A percentile compares a stretch with the other conserved stretches of the same genome.
phyloP scores from a whole-genome alignment of 2,329 filamentous ascomycete species.

The Plectosphaerella plurivora region DNA sequence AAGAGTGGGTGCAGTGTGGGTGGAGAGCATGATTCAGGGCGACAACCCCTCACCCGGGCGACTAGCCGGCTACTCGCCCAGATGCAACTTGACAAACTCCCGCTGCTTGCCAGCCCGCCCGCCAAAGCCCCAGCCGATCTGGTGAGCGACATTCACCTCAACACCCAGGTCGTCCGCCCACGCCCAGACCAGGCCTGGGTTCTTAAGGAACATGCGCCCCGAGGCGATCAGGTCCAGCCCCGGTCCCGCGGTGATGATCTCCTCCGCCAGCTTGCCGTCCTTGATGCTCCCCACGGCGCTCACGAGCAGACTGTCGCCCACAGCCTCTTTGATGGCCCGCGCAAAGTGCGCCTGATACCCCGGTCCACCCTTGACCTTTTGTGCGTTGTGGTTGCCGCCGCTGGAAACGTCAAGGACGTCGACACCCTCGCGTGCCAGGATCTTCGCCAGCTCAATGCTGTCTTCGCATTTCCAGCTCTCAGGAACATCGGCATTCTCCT shows the following conservation, averaged over 20 bases:
- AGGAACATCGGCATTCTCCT: constrained; percentile 47
- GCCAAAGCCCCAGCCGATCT: constrained; percentile 53
- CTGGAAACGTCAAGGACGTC: constrained; percentile 72
- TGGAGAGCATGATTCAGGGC: too few species aligned
- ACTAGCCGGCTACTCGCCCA: too few species aligned
- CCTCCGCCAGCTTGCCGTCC: constrained; percentile 38
- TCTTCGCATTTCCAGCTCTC: constrained; percentile 66
- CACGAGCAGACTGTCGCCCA: constrained; percentile 53
- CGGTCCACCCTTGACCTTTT: constrained; percentile 54
- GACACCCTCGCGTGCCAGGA: constrained; percentile 62
- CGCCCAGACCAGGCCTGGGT: constrained; percentile 50
- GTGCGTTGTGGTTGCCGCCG: constrained; percentile 58
- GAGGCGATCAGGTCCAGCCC: constrained; percentile 43
- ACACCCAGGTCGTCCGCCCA: constrained; percentile 51
- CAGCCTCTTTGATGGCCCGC: constrained; percentile 63
- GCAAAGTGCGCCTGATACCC: constrained; percentile 71
- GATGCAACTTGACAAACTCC: neutral
- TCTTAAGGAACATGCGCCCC: constrained; percentile 54
- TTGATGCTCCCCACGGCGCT: constrained; percentile 46
- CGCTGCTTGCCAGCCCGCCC: constrained; percentile 23
- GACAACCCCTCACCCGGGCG: too few species aligned
- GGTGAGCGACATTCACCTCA: constrained; percentile 41
- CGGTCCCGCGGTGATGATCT: constrained; percentile 33
- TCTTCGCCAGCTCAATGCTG: constrained; percentile 55
- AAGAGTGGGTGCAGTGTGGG: too few species aligned